Conservation (phyloP, 192 early-diverging fungal species). For the Podochytrium sp. region DNA sequence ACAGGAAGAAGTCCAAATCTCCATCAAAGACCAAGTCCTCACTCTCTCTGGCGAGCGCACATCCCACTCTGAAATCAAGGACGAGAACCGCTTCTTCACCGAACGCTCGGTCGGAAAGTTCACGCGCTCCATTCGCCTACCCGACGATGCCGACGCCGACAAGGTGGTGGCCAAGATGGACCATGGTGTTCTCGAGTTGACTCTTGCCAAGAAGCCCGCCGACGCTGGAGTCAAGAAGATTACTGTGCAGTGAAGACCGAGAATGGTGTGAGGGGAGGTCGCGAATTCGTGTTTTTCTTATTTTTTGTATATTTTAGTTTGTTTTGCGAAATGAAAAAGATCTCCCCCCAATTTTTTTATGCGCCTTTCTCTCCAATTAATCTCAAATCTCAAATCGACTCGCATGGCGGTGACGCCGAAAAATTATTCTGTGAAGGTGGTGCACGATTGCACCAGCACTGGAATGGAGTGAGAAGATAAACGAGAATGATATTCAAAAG, state of each 20-base stretch:
- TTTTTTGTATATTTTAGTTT: no score
- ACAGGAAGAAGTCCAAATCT: slow-evolving; percentile 42
- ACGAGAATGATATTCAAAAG: no score
- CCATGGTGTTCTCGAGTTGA: slow-evolving; percentile 46
- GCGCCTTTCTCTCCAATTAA: no score
- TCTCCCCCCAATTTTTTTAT: no score
- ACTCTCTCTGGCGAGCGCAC: slow-evolving; percentile 44
- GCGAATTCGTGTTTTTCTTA: no score
- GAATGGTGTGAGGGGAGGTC: no score
- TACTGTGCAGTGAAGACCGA: slow-evolving; percentile 34
- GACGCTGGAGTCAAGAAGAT: slow-evolving; percentile 49
- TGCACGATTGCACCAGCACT: no score
- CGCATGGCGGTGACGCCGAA: no score
- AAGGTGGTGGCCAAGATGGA: slow-evolving; percentile 36
- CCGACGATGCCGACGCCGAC: slow-evolving; percentile 43
- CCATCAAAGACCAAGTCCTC: slow-evolving; percentile 38
- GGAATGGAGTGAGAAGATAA: no score
- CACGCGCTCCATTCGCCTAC: slow-evolving; percentile 36
- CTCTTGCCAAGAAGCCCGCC: slow-evolving; percentile 41
- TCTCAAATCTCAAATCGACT: no score
- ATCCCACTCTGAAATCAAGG: slow-evolving; percentile 35
- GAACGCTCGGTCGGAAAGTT: slow-evolving; percentile 49
- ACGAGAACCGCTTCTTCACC: slow-evolving; percentile 32
- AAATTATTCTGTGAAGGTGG: no score
- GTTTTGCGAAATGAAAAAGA: no score